phyloP scores from a whole-genome alignment of 2,329 filamentous ascomycete genomes.

The Alternaria consortialis region DNA sequence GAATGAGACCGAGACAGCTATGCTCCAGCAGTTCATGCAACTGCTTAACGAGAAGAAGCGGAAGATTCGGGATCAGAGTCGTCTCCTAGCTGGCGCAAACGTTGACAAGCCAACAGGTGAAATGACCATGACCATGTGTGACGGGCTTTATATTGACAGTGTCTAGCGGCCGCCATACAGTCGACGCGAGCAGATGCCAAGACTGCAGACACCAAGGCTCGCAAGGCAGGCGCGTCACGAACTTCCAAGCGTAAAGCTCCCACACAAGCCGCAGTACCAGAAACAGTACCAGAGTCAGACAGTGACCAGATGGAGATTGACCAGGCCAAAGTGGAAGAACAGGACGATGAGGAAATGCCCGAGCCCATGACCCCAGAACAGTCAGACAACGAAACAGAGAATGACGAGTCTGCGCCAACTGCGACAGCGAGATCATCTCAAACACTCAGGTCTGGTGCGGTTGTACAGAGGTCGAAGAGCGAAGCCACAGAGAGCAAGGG shows the following conservation, averaged over 20 bases:
- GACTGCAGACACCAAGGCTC: constrained; percentile 34
- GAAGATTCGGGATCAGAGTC: constrained; percentile 78
- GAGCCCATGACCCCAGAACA: constrained; percentile 46
- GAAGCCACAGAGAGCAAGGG: constrained; percentile 21
- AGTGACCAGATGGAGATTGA: constrained; percentile 48
- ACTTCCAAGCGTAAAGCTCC: constrained; percentile 49
- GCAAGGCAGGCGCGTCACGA: constrained; percentile 46
- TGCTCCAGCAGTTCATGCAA: constrained; percentile 74
- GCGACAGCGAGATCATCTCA: constrained; percentile 25
- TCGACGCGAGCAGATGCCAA: constrained; percentile 35
- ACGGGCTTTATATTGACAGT: constrained; percentile 1
- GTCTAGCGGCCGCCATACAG: constrained; percentile 41
- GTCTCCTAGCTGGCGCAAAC: constrained; percentile 66
- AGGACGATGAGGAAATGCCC: constrained; percentile 33
- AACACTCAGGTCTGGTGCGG: constrained; percentile 27
- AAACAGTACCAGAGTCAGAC: constrained; percentile 36
- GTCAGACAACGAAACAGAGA: constrained; percentile 49
- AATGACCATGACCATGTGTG: not conserved
- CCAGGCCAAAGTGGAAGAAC: constrained; percentile 37
- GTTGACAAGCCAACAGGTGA: constrained; percentile 45
- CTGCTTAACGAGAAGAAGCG: constrained; percentile 82
- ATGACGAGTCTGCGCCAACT: constrained; percentile 30
- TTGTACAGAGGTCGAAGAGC: constrained; percentile 27
- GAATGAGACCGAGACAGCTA: constrained; percentile 69
- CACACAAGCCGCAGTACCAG: constrained; percentile 31